Base-by-base conservation (phyloP, 345 rosid species). In the Eucalyptus regnans region DNA sequence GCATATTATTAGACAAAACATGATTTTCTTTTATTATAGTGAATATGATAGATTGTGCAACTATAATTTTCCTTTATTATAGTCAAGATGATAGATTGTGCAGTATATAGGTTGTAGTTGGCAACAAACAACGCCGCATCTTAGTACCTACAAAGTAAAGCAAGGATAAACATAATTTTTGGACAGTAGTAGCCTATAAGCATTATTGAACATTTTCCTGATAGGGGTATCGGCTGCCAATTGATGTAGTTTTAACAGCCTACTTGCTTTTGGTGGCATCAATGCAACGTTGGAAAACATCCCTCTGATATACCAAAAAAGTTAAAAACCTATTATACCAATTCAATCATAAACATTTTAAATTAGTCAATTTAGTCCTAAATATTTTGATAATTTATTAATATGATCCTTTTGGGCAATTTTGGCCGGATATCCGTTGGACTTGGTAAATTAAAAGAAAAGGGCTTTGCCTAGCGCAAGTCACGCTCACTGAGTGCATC, bases 371-470 rank as follows among this genome's bases (percentile, higher is more conserved):
- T 52, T 52, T 52, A 52, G 2, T 52, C 58, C 4, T 52, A 18
- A 18, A 52, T 52, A 9, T 52, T 52, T 52, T 52, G 4, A 52
- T 52, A 18, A 52, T 52, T 52, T 20, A 52, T 52, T 52, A 20
- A 52, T 52, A 20, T 0, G 23, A 52, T 52, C 58, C 4, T 52
- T 52, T 20, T 7, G 2, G 4, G 5, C 10, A 52, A 0, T 52
- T 52, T 52, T 52, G 23, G 0, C 25, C 0, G 4, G 5, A 52
- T 52, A 52, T 52, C 25, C 0, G 0, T 52, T 52, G 58, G 25
- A 52, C 58, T 52, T 8, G 25, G 9, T 52, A 52, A 52, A 52
- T 7, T 3, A 52, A 52, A 18, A 52, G 1, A 23, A 66, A 14
- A 33, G 7, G 25, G 13, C 12, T 68, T 17, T 33, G 80, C 80